Evolutionary conservation across 805 yeast genomes (phyloP), one percentile per base, ranked within the genome.

Genomic region (Candida railenensis): DNA sequence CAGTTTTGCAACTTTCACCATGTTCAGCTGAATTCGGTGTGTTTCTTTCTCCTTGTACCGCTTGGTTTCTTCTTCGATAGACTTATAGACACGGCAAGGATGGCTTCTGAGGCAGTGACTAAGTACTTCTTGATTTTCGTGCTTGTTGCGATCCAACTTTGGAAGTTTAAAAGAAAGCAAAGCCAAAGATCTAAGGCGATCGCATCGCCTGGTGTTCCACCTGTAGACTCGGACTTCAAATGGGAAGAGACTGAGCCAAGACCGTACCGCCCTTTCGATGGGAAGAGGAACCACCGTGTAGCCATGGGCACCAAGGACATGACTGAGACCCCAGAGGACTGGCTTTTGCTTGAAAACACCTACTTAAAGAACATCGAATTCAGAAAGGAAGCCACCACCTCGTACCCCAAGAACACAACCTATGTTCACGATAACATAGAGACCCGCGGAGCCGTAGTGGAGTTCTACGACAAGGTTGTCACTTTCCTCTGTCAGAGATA

Each of bases 281-380:
- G 66, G 5, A 69, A 70, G 47, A 59, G 54, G 36, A 65, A 63
- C 54, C 67, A 65, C 50, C 66, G 62, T 34, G 66, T 67, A 2
- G 59, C 66, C 9, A 62, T 71, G 70, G 71, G 63, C 3, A 55
- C 69, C 33, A 55, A 53, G 15, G 65, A 65, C 47, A 47, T 70
- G 19, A 51, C 61, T 4, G 47, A 55, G n/a, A 50, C 59, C 2
- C 64, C 81, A 2, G 71, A 75, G 37, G 83, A 84, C 34, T 78
- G 84, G 78, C 66, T 87, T 20, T 64, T 80, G 28, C 60, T 87
- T 3, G 94, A 87, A 48, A 65, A 81, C 38, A 78, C 85, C 0
- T 86, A 85, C 56, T 54, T 71, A 44, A 62, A 69, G 3, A 63
- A 70, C 38, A 74, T 80, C 4, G 65, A 65, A 15, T 53, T 75